A percentile compares a stretch with the other conserved stretches of the same genome.
Evolutionary conservation across 352 stramenopile species (phyloP).

Genomic region (Phytophthora gonapodyides): DNA sequence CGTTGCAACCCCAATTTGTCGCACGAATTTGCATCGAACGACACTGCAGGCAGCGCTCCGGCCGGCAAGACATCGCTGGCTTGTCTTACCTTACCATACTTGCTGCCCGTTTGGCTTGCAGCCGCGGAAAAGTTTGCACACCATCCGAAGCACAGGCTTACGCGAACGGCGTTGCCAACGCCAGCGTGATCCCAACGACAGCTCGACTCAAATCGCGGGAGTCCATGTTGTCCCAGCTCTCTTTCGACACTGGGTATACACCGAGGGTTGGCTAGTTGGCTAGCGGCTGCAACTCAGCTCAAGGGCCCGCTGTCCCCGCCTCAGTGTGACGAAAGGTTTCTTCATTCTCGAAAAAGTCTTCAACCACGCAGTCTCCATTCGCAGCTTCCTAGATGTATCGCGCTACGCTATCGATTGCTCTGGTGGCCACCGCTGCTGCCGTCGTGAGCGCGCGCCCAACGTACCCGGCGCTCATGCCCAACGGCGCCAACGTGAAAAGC

Average conservation of each 20-base stretch:
- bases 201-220: conserved; percentile 23
- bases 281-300: no score
- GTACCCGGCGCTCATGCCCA: conserved; percentile 37
- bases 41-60: no score
- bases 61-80: no score
- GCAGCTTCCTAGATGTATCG: conserved; percentile 14
- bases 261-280: no score
- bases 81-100: no score
- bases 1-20: no score
- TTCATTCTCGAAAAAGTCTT: conserved; percentile 12
- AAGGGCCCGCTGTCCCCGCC: background rate
- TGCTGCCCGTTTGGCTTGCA: background rate
- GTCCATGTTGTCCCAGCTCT: background rate
- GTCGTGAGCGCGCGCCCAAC: conserved; percentile 26
- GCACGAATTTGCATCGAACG: no score
- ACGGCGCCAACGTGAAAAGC: conserved; percentile 37
- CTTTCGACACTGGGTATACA: background rate
- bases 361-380: background rate
- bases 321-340: background rate
- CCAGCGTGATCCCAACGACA: conserved; percentile 18
- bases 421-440: conserved; percentile 17
- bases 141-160: conserved; percentile 13
- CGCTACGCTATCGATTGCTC: conserved; percentile 21
- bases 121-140: conserved; percentile 18
- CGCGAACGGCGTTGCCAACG: conserved; percentile 4